Evolutionary conservation across 1,139 yeast species (phyloP), one percentile per base, ranked within the genome.

Genomic region (Petasospora rhodanensis): DNA sequence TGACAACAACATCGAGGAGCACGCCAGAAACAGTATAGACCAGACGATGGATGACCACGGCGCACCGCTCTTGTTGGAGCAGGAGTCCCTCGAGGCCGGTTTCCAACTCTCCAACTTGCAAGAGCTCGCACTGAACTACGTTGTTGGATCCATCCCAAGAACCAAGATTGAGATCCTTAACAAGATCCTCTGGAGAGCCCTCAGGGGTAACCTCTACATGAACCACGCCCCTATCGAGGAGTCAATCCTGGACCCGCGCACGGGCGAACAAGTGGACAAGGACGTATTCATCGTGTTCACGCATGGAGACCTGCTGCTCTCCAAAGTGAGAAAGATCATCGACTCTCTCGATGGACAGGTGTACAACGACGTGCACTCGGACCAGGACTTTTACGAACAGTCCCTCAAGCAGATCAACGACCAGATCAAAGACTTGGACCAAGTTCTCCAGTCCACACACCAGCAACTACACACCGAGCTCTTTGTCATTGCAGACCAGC

Each of bases 121-220:
- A 26, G 58, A 58, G 22, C 47, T 56, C 32, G 56, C 54, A 8
- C 51, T 64, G 51, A 55, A 52, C 29, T 76, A 74, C 41, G 68
- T 82, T 31, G 64, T 80, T 20, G 93, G 93, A 29, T 76, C 82
- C 3, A 77, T 82, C 31, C 70, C 66, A 42, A 68, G 83, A 41
- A 70, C 67, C 11, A 81, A 79, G 51, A 73, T 77, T 20, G 67
- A 65, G 23, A 60, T 73, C 2, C 61, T 82, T 40, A 85, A 81
- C 51, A 79, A 70, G 49, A 80, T 82, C 28, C 61, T 82, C 33
- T 80, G 85, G 83, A 70, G 91, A 61, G 70, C 77, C 13, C 66
- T 80, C 41, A 73, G 86, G 57, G 86, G 89, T 54, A 81, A 81
- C 51, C 61, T 81, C 47, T 78, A 70, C 53, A 76, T 79, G 55